Base-by-base conservation (phyloP, 164 flowering plant species). In the Brasenia schreberi region DNA sequence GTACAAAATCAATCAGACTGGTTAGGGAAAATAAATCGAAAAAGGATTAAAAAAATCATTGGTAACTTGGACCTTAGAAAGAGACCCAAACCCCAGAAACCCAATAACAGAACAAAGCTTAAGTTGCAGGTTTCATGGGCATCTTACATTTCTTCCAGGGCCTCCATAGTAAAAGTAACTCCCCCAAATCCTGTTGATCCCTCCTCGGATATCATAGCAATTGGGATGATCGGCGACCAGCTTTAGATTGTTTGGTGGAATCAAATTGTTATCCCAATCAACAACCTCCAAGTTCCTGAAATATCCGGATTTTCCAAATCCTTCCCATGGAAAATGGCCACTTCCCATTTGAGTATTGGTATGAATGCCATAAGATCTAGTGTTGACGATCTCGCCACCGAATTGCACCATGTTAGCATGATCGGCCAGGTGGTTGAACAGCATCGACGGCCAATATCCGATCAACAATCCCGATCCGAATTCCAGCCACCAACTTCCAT, bases 331-430 rank as follows among this genome's bases (percentile, higher is more conserved):
- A 68, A 89, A 92, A 73, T 83, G 92, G 19, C 98, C 98, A 71
- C 98, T 92, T 0, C 98, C 98, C 98, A 92, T 92, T 61, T 92
- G 92, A 0, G 98, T 92, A 0, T 82, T 66, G 14, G 96, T 92
- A 76, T 92, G 98, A 65, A 43, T 70, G 5, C 94, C 94, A 5
- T 69, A 68, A 7, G 87, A 73, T 62, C 83, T 65, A 0, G 75
- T 73, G 75, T 92, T 89, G 44, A 92, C 95, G 6, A 88, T 75
- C 61, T 65, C 69, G 3, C 69, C 69, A 0, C 69, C 69, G 3
- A n/a, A 67, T 16, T 67, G 69, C 33, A 67, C 69, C 69, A 67
- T 67, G 64, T 49, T 61, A 5, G 64, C 69, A 14, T 67, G 69
- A 23, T 67, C 49, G 11, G 12, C 42, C 17, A 67, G 19, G 64